A percentile compares a stretch with the other conserved stretches of the same genome.
phyloP scores from a whole-genome alignment of 1,284 basidiomycete genomes.

The Ustilago nuda region DNA sequence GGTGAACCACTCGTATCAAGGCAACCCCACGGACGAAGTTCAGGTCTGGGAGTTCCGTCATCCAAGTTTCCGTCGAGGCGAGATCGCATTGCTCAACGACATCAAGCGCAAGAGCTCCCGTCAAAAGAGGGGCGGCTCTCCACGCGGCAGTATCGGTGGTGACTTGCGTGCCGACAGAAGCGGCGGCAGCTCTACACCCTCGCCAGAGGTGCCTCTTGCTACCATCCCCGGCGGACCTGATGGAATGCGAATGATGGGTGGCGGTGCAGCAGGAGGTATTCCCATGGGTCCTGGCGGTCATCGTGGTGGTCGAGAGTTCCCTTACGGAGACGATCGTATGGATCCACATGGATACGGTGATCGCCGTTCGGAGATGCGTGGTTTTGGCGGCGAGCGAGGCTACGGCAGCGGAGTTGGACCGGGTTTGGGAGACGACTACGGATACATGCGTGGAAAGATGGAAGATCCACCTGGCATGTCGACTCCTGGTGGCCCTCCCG shows the following conservation, averaged over 20 bases:
- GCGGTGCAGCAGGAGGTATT: conserved; percentile 10
- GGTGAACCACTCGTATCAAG: conserved; percentile 64
- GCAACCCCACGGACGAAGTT: conserved; percentile 57
- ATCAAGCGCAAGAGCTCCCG: conserved; percentile 65
- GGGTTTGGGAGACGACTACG: conserved; percentile 27
- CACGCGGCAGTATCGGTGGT: conserved; percentile 38
- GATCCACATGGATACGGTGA: conserved; percentile 28
- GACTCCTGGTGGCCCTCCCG: conserved; percentile 10
- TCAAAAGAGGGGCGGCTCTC: conserved; percentile 50
- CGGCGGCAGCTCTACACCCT: conserved; percentile 48
- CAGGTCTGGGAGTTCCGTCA: conserved; percentile 67
- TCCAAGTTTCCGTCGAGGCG: conserved; percentile 58
- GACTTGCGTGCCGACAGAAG: conserved; percentile 44
- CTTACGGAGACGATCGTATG: conserved; percentile 39
- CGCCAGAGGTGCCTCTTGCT: conserved; percentile 46
- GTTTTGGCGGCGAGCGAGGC: conserved; percentile 24
- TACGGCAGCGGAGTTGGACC: conserved; percentile 11
- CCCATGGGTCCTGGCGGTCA: conserved; percentile 20
- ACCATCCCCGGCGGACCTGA: conserved; percentile 37
- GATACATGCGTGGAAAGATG: conserved; percentile 37
- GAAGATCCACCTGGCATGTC: conserved; percentile 15
- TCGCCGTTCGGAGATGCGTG: conserved; percentile 26
- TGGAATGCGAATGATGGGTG: conserved; percentile 26
- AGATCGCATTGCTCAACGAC: conserved; percentile 56
- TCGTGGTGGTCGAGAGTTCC: conserved; percentile 30